Base-by-base conservation (phyloP, 2,329 filamentous ascomycete species). In the Fusarium bactridioides region DNA sequence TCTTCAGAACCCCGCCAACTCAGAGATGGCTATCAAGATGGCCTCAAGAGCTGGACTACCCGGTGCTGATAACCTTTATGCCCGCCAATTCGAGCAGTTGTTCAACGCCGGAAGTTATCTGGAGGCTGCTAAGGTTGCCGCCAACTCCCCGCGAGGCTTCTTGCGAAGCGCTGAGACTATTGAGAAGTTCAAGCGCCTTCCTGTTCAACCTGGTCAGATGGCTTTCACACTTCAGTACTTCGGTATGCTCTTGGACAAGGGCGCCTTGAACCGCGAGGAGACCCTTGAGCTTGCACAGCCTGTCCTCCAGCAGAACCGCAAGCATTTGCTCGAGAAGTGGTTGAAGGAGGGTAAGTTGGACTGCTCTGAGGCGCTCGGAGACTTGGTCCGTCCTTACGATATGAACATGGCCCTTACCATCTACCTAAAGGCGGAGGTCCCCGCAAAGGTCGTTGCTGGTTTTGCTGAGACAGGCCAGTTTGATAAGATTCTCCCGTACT, bases 291-390 rank as follows among this genome's bases (percentile, higher is more conserved):
- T 99, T 69, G 95, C 96, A 15, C 91, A 94, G 74, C 96, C 96
- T 25, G 96, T 99, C 25, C 88, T 99, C 64, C 91, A 93, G 63
- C 96, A 99, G 83, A 96, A 95, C 82, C 91, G 96, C 74, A 98
- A 98, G 85, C 94, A 98, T 79, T 86, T 99, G 31, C 89, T 99
- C 33, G 96, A 98, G 84, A 99, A 99, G 84, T 99, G 97, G 97
- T 89, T 98, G 82, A 92, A 92, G 79, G 96, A 98, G 84, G 93
- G 94, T 83, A 99, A 99, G 86, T 88, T 99, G 47, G 94, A 97
- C 81, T 95, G 93, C 84, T 98, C 96, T 0, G 96, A 99, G 84
- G 94, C 98, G 82, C 90, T 99, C 55, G 96, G 96, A 85, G 97
- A 99, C 81, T 90, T 97, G 77, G 93, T 98, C 56, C 93, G 96